Evolutionary conservation across 116 monocot genomes (phyloP), one percentile per base, ranked within the genome.

Genomic region (Posidonia oceanica): DNA sequence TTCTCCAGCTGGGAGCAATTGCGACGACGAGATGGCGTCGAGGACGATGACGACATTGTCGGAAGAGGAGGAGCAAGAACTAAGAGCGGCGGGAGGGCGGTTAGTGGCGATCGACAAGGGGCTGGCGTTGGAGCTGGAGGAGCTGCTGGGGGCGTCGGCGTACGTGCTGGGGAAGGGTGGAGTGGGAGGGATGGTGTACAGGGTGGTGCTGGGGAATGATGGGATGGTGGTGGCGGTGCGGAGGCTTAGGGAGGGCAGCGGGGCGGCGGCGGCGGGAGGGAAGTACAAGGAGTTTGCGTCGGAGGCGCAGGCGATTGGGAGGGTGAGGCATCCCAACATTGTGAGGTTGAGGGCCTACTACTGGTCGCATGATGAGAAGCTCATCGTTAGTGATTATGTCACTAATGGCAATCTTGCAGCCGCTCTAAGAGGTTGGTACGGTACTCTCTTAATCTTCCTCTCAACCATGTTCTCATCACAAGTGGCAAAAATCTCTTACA

Each of bases 131-230:
- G 97, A 92, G 75, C 56, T 89, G 70, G 97, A 97, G 60, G 97
- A 97, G 83, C 76, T 97, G 61, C 77, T 97, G 71, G 23, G 92
- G 71, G 81, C 97, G 52, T 92, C 97, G 54, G 97, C 97, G 38
- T 97, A 97, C 74, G 89, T 97, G 37, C 73, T 97, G 69, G 91
- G 97, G 69, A 89, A 89, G 77, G 80, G 96, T 3, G 82, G 92
- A 69, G 41, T 63, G 80, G 69, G 69, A 14, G 94, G 94, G 70
- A 85, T 97, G 4, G 86, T 97, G 57, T 97, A 97, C 75, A 97
- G 89, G 89, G 97, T 97, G 80, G 97, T 97, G 80, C 71, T 97
- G 40, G 92, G 85, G 13, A 85, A 77, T 52, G 97, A 77, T 52
- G 97, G 89, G 52, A 57, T 71, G 64, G 80, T 84, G 51, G 89